Base-by-base conservation (phyloP, 75 land plant genomes). In the Sequoiadendron giganteum region DNA sequence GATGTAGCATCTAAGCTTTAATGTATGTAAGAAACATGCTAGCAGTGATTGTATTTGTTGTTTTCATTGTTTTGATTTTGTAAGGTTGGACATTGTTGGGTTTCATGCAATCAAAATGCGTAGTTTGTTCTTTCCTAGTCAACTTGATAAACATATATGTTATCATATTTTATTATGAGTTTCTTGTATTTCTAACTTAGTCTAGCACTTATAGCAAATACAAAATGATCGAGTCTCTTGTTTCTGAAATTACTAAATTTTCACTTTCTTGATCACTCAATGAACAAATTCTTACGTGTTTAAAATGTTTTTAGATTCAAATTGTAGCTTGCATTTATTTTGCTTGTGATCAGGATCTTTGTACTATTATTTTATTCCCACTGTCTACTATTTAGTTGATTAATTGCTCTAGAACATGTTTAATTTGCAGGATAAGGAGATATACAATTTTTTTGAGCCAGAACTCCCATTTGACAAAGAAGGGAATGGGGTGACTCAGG, bases 371-470 rank as follows among this genome's bases (percentile, higher is more conserved):
- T 39, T 3, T 40, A 25, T 25, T 65, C 70, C 28, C 10, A 6
- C 70, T 79, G 40, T 19, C 82, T 79, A 45, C 13, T 82, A 28
- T 47, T 40, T 47, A 45, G 28, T 43, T 28, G 52, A 45, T 82
- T 47, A 82, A 82, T 25, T 25, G 32, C 43, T 87, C 18, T 19
- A 21, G 32, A 18, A 15, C 45, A 86, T 88, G 19, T 86, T 40
- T 47, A 73, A 54, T 34, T 81, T 85, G 58, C 92, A 92, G 92
- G 93, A 92, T 89, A 93, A 92, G 76, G 92, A 92, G 40, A 81
- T 92, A 40, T 89, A 91, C 81, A 87, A 90, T 48, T 92, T 91
- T 68, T 92, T 92, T 87, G 93, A 92, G n/a, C 93, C 93, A n/a
- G 93, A 91, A 55, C 89, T 92, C 65, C 92, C 92, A 18, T 91